Evolutionary conservation across 805 yeast species (phyloP).

Genomic region (Suhomyces tanzawaensis): DNA sequence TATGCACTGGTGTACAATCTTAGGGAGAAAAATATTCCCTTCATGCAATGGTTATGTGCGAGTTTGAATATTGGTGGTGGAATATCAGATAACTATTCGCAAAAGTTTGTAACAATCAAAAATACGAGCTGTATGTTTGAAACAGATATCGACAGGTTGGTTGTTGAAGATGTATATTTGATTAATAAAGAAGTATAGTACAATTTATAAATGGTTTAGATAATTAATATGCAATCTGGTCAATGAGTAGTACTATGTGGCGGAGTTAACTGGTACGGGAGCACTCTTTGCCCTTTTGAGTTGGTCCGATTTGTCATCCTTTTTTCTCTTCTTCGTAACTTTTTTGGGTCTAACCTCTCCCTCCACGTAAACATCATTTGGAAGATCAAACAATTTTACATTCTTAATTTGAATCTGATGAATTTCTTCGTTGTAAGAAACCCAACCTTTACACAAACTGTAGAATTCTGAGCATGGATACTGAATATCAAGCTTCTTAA

Average conservation of each 20-base stretch:
- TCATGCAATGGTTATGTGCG: conserved; percentile 3
- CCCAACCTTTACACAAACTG: conserved; percentile 73
- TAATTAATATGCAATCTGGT: not conserved
- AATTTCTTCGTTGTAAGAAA: conserved; percentile 57
- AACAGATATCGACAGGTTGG: not conserved
- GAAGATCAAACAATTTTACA: conserved; percentile 76
- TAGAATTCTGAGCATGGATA: conserved; percentile 89
- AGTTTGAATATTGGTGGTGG: not conserved
- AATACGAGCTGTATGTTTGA: not conserved
- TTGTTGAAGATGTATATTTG: conserved; percentile 6
- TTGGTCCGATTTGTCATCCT: conserved; percentile 11
- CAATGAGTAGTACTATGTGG: not conserved
- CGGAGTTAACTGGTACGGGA: conserved; percentile 3
- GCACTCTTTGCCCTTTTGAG: conserved; percentile 25
- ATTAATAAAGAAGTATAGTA: not conserved
- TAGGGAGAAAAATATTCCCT: not conserved
- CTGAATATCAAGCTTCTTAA: conserved; percentile 75
- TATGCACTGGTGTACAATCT: conserved; percentile 2
- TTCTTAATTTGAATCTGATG: conserved; percentile 66
- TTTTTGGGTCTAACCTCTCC: conserved; percentile 76
- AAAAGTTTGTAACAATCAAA: not conserved
- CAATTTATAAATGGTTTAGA: not conserved
- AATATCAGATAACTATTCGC: not conserved
- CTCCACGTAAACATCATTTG: conserved; percentile 74
- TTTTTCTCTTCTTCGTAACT: conserved; percentile 40